Evolutionary conservation across 352 stramenopile genomes (phyloP).

Genomic region (Phytophthora citrophthora): DNA sequence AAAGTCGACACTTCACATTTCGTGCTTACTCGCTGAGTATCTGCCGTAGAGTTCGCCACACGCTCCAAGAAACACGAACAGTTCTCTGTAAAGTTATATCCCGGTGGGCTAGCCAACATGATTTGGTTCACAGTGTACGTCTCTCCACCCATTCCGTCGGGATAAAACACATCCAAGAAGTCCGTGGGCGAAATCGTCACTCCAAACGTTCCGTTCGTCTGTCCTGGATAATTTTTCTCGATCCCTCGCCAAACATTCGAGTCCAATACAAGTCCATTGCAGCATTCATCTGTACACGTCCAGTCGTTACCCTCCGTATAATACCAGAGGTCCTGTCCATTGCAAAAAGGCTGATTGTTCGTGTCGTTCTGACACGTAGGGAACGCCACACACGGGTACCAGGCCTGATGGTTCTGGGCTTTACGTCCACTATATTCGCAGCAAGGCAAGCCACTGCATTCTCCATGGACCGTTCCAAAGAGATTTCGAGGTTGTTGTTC

Average conservation of each 20-base stretch:
- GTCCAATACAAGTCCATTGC: slow-evolving; percentile 64
- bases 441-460: slow-evolving; percentile 81
- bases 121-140: slow-evolving; percentile 79
- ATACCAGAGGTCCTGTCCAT: slow-evolving; percentile 52
- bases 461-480: slow-evolving; percentile 64
- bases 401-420: slow-evolving; percentile 74
- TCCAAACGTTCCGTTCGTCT: slow-evolving; percentile 80
- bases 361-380: slow-evolving; percentile 74
- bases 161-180: slow-evolving; percentile 70
- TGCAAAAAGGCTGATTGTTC: slow-evolving; percentile 72
- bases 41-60: slow-evolving; percentile 21
- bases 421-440: slow-evolving; percentile 73
- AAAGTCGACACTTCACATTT: slow-evolving; percentile 59
- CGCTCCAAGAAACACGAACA: slow-evolving; percentile 52
- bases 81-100: slow-evolving; percentile 65
- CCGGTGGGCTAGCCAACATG: slow-evolving; percentile 69
- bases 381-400: slow-evolving; percentile 86
- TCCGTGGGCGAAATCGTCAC: slow-evolving; percentile 76
- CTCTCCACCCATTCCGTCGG: slow-evolving; percentile 40
- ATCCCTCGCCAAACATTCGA: slow-evolving; percentile 77
- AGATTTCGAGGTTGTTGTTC: slow-evolving; percentile 50
- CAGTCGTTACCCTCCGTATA: slow-evolving; percentile 65
- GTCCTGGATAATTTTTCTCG: slow-evolving; percentile 62
- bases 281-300: slow-evolving; percentile 77
- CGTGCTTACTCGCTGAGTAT: slow-evolving; percentile 28